Conservation (phyloP, 2,329 filamentous ascomycete genomes). For the Epichloe scottii region DNA sequence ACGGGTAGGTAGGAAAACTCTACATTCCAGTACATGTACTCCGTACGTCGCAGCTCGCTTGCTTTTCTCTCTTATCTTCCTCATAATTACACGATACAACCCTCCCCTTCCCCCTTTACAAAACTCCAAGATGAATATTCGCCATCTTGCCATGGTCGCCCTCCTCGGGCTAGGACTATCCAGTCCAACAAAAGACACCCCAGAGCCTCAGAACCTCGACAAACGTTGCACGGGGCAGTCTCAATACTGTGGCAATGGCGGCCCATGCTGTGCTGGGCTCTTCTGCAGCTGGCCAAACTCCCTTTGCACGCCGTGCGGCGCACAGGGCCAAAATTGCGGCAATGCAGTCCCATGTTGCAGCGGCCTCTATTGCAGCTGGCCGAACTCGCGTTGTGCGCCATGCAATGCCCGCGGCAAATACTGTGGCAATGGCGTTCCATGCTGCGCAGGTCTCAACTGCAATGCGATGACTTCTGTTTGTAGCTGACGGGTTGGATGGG, state of each 20-base stretch:
- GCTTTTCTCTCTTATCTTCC: no score
- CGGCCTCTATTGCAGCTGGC: constrained; percentile 1
- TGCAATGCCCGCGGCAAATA: neutral
- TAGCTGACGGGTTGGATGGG: neutral
- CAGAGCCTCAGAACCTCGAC: neutral
- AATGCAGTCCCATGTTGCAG: constrained; percentile 1
- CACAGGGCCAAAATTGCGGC: neutral
- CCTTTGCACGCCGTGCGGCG: neutral
- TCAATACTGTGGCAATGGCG: neutral
- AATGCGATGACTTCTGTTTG: neutral
- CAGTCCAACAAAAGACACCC: neutral
- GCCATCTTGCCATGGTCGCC: neutral
- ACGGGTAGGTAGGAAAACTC: no score
- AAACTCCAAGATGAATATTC: neutral
- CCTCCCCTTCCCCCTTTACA: no score
- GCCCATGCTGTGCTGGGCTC: neutral
- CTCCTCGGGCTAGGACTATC: constrained; percentile 1
- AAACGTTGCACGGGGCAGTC: neutral
- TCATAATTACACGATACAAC: no score
- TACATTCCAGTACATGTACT: no score
- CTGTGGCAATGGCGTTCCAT: constrained; percentile 2
- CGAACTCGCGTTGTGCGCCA: neutral
- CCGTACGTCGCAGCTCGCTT: neutral
- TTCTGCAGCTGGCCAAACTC: constrained; percentile 1
- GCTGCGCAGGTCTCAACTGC: neutral